Percentiles rank a stretch among this genome's conserved stretches.
phyloP scores from a whole-genome alignment of 2,329 filamentous ascomycete genomes.

The Colletotrichum sp. region DNA sequence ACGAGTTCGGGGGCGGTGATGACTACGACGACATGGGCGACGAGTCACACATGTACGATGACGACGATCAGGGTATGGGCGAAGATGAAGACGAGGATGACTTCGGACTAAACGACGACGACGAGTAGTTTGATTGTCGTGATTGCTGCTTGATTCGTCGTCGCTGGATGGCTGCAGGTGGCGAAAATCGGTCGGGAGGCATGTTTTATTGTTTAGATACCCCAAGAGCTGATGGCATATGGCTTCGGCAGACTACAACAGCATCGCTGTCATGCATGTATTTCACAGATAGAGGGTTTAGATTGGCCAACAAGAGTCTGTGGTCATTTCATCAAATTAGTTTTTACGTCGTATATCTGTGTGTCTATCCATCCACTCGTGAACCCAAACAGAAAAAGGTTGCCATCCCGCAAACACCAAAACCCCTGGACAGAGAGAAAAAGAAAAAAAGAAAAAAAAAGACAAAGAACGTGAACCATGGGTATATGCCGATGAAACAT shows the following conservation, averaged over 20 bases:
- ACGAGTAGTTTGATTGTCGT: neutral
- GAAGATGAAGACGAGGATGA: slow-evolving; percentile 18
- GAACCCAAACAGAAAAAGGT: neutral
- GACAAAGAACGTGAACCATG: neutral
- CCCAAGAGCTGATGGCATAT: neutral
- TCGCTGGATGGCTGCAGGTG: neutral
- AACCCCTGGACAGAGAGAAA: neutral
- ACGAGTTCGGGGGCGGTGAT: slow-evolving; percentile 34
- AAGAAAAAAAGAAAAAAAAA: neutral
- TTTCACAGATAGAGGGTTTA: neutral
- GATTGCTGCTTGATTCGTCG: neutral
- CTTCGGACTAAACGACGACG: slow-evolving; percentile 15
- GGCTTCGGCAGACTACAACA: neutral
- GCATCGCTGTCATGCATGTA: neutral
- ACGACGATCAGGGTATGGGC: slow-evolving; percentile 14
- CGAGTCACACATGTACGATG: slow-evolving; percentile 25
- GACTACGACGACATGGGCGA: slow-evolving; percentile 38
- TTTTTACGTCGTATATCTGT: neutral
- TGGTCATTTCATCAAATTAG: neutral
- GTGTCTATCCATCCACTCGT: neutral
- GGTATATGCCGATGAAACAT: slow-evolving; percentile 16
- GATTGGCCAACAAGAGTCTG: neutral
- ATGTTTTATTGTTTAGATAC: slow-evolving; percentile 8
- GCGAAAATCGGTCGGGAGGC: neutral
- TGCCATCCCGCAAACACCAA: neutral